Percentiles rank a stretch among this genome's conserved stretches.
These are phyloP conservation scores for Lanmaoa rubissima DNA, from an alignment of 768 basidiomycete species.

Conservation along the genomic window DNA sequence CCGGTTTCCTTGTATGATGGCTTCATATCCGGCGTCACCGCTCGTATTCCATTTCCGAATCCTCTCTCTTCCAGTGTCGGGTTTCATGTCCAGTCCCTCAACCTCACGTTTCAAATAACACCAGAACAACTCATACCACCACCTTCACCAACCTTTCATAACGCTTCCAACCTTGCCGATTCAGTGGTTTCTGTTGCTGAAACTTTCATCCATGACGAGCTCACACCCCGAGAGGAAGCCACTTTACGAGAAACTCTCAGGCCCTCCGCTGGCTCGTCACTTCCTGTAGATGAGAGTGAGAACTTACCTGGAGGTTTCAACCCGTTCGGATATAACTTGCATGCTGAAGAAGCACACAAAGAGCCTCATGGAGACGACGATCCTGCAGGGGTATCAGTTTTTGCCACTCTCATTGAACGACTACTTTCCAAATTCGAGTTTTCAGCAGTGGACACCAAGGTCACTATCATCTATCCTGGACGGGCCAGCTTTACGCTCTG, in stretches of 20 bases:
- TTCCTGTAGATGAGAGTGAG: constrained; percentile 35
- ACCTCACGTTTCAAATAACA: constrained; percentile 59
- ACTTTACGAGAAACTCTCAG: constrained; percentile 69
- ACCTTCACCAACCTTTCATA: constrained; percentile 8
- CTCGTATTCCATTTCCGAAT: constrained; percentile 83
- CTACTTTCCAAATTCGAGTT: constrained; percentile 79
- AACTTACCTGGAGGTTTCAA: constrained; percentile 69
- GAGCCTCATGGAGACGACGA: constrained; percentile 45
- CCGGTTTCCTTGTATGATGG: constrained; percentile 73
- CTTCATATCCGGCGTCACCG: constrained; percentile 69
- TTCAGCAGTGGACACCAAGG: constrained; percentile 62
- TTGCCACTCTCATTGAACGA: constrained; percentile 76
- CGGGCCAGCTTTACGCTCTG: constrained; percentile 60
- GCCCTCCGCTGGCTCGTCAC: constrained; percentile 36
- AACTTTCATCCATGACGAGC: constrained; percentile 82
- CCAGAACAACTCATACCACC: constrained; percentile 19
- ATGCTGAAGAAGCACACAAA: constrained; percentile 36
- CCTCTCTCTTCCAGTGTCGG: constrained; percentile 73
- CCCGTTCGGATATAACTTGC: constrained; percentile 40
- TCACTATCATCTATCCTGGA: constrained; percentile 67
- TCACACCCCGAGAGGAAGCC: constrained; percentile 69
- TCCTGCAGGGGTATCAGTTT: constrained; percentile 74
- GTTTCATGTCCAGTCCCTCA: constrained; percentile 63
- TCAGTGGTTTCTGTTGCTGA: constrained; percentile 86
- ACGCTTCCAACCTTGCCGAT: constrained; percentile 54